Percentiles rank a stretch among this genome's conserved stretches.
Conservation (phyloP, 306 rosid genomes). For the Ammopiptanthus mongolicus region DNA sequence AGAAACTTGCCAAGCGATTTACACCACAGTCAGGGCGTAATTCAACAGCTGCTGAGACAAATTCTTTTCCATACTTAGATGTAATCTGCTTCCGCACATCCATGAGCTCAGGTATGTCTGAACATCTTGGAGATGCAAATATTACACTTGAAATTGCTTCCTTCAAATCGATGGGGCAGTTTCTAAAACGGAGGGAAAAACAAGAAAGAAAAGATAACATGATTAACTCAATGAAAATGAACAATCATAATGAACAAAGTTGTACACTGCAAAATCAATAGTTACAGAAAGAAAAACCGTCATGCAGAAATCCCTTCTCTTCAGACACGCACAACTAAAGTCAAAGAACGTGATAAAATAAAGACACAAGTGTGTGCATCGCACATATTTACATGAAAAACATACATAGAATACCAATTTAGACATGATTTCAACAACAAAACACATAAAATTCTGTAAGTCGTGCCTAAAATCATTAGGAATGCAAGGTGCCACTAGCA, state of each 20-base stretch:
- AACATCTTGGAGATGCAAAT: constrained; percentile 90
- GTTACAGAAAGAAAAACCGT: neutral
- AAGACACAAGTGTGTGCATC: neutral
- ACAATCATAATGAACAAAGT: constrained; percentile 5
- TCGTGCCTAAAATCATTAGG: neutral
- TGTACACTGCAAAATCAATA: constrained; percentile 1
- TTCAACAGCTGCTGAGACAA: constrained; percentile 67
- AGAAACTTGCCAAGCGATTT: constrained; percentile 73
- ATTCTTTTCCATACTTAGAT: constrained; percentile 87
- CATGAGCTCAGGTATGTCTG: constrained; percentile 77
- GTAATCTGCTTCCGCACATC: constrained; percentile 75
- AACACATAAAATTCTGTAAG: neutral
- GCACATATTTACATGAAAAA: neutral
- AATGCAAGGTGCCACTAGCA: neutral
- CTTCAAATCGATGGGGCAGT: constrained; percentile 87
- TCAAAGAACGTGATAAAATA: neutral
- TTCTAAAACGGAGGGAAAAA: constrained; percentile 34
- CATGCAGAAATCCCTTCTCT: neutral
- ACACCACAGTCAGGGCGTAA: constrained; percentile 97
- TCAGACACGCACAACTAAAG: neutral
- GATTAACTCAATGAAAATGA: constrained; percentile 3
- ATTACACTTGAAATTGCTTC: constrained; percentile 86
- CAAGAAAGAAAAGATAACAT: neutral
- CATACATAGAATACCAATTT: neutral
- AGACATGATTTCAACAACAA: neutral